These are phyloP conservation scores for Cryptococcus sp. DNA, from an alignment of 1,284 basidiomycete genomes.

Conservation along the genomic window DNA sequence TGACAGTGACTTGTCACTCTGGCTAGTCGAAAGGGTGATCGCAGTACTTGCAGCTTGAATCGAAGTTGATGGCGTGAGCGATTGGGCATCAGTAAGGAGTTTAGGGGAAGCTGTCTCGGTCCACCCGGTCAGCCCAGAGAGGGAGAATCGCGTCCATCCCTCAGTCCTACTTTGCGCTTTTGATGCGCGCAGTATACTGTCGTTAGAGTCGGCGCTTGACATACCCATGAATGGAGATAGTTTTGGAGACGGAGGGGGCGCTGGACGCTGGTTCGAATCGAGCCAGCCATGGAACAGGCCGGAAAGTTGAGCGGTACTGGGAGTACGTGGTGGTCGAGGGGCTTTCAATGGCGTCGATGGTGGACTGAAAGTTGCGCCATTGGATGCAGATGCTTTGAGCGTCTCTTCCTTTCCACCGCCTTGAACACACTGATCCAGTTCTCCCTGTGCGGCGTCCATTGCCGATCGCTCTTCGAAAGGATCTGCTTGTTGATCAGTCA, in stretches of 20 bases:
- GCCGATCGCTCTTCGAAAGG: no score
- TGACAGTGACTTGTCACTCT: neutral
- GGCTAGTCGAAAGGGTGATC: neutral
- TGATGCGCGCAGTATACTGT: slow-evolving; percentile 39
- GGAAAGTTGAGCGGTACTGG: slow-evolving; percentile 14
- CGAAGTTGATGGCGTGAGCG: no score
- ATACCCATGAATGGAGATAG: slow-evolving; percentile 4
- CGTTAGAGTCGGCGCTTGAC: slow-evolving; percentile 64
- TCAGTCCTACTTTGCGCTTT: slow-evolving; percentile 53
- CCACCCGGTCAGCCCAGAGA: slow-evolving; percentile 64
- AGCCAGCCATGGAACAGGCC: slow-evolving; percentile 28
- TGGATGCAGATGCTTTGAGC: no score
- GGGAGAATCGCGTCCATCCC: slow-evolving; percentile 70
- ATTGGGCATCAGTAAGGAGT: no score
- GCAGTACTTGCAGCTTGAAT: slow-evolving; percentile 12
- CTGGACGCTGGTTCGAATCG: slow-evolving; percentile 25
- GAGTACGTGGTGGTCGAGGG: neutral
- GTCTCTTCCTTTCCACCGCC: no score
- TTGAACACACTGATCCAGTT: no score
- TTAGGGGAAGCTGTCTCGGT: no score
- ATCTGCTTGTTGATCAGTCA: no score
- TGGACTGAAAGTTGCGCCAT: no score
- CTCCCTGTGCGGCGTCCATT: no score
- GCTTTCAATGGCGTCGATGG: no score
- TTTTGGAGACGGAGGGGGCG: slow-evolving; percentile 26